These are phyloP conservation scores for Fusarium continuum DNA, from an alignment of 2,329 filamentous ascomycete genomes.

Conservation along the genomic window DNA sequence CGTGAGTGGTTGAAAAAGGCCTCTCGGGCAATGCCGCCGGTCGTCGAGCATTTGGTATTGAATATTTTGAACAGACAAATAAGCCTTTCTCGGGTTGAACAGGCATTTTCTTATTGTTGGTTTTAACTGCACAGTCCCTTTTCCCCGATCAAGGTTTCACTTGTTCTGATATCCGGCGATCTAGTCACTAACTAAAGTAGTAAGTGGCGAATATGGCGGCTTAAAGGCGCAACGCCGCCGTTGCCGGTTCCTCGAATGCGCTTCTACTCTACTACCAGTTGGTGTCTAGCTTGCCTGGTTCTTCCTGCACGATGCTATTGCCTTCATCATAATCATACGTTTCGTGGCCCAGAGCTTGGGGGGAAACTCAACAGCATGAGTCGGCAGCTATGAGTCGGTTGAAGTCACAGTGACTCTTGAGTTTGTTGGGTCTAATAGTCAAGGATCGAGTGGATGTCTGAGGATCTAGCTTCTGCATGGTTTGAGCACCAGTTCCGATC, in stretches of 20 bases:
- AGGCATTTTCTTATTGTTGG: neutral
- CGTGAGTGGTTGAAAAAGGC: constrained; percentile 18
- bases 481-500: neutral
- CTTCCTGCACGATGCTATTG: neutral
- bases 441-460: neutral
- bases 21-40: constrained; percentile 22
- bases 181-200: neutral
- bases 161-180: neutral
- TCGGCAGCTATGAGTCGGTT: neutral
- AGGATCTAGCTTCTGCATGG: no score
- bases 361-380: neutral
- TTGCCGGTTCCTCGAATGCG: neutral
- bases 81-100: neutral
- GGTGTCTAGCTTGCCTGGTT: neutral
- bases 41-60: constrained; percentile 2
- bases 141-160: neutral
- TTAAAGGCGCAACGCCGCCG: neutral
- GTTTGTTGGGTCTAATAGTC: neutral
- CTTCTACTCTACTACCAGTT: neutral
- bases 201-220: neutral
- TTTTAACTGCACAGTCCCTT: neutral
- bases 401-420: neutral
- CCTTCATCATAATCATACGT: constrained; percentile 18
- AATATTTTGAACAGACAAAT: neutral
- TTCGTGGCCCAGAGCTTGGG: constrained; percentile 1